Base-by-base conservation (phyloP, 768 basidiomycete species). In the Krasilnikovozyma curviuscula region DNA sequence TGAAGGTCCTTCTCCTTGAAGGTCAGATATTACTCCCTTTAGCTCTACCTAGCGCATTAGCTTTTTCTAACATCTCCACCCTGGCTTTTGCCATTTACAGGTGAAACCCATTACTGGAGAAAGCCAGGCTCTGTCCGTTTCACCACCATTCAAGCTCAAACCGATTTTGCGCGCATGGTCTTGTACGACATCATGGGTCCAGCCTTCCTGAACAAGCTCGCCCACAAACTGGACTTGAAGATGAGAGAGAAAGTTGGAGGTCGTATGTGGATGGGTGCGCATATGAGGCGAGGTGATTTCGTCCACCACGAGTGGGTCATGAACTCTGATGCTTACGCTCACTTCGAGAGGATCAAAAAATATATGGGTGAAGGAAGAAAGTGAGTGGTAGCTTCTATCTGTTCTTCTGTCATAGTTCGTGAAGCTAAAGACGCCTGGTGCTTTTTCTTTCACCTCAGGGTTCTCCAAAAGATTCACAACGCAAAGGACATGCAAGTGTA, bases 1-100 rank as follows among this genome's bases (percentile, higher is more conserved):
- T 37, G n/a, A 40, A 50, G 40, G 65, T 71, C 27, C 53, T 71
- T 13, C 49, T 68, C 13, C 64, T 71, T 44, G 62, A 57, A 30
- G 69, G 70, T 19, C 68, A 70, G 54, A 64, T n/a, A n/a, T n/a
- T n/a, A n/a, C n/a, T n/a, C n/a, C n/a, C n/a, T n/a, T n/a, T n/a
- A n/a, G n/a, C n/a, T n/a, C n/a, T n/a, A n/a, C n/a, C n/a, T n/a
- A n/a, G n/a, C n/a, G n/a, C n/a, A n/a, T n/a, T n/a, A n/a, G n/a
- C n/a, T n/a, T n/a, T n/a, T n/a, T n/a, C n/a, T n/a, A n/a, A n/a
- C n/a, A n/a, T n/a, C n/a, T n/a, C n/a, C n/a, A n/a, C n/a, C n/a
- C n/a, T n/a, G n/a, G n/a, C n/a, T n/a, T n/a, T n/a, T n/a, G n/a
- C n/a, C n/a, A n/a, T n/a, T n/a, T n/a, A n/a, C n/a, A n/a, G n/a